Conservation (phyloP, 441 rosid species). For the Pelargonium australe region DNA sequence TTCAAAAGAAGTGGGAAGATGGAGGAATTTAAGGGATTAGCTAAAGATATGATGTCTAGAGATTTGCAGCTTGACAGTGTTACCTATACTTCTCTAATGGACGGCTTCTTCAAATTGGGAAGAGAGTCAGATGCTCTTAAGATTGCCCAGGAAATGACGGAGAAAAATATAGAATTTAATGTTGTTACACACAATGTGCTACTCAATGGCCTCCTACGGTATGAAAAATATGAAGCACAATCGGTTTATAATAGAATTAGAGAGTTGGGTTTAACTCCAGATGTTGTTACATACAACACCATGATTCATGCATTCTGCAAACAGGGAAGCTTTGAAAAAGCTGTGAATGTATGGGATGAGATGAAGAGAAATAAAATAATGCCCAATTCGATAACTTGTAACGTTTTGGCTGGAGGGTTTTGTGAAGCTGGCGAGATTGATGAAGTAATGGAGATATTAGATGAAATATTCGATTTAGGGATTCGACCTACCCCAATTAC, state of each 20-base stretch:
- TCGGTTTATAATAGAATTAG: constrained; percentile 54
- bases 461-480: constrained; percentile 45
- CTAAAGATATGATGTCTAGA: constrained; percentile 41
- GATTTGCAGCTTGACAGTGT: constrained; percentile 62
- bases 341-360: constrained; percentile 58
- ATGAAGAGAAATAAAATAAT: constrained; percentile 49
- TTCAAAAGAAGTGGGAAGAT: constrained; percentile 55
- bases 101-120: constrained; percentile 74
- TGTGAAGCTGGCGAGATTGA: constrained; percentile 46
- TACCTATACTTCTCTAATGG: constrained; percentile 92
- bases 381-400: constrained; percentile 65
- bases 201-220: constrained; percentile 60
- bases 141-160: constrained; percentile 64
- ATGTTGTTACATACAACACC: constrained; percentile 58
- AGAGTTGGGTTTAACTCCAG: constrained; percentile 69
- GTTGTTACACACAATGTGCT: constrained; percentile 74
- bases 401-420: constrained; percentile 49
- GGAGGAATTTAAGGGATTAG: constrained; percentile 49
- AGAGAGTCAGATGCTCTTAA: constrained; percentile 58
- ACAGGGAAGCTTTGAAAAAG: constrained; percentile 48
- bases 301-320: constrained; percentile 62
- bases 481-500: constrained; percentile 44
- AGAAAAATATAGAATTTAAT: constrained; percentile 59
- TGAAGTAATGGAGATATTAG: constrained; percentile 47
- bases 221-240: constrained; percentile 47